Evolutionary conservation across 1,139 yeast genomes (phyloP).

Genomic region (Scheffersomyces titani): DNA sequence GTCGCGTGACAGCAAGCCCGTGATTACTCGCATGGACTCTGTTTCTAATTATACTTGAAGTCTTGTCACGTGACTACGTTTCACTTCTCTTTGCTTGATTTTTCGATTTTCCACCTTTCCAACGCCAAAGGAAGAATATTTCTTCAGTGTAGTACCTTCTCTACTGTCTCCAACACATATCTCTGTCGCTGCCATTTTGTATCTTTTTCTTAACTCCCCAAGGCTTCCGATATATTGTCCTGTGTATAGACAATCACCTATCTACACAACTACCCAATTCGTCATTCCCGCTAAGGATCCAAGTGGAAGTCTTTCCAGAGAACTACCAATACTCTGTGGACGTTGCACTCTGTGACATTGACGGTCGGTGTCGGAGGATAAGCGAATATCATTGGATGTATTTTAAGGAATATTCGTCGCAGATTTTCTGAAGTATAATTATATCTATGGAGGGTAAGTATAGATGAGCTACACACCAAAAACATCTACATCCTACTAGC

Average conservation of each 20-base stretch:
- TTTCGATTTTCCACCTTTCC: no score
- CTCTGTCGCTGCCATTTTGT: background rate
- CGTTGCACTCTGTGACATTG: background rate
- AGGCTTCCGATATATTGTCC: background rate
- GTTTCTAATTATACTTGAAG: no score
- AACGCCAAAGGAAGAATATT: no score
- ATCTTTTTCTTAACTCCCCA: background rate
- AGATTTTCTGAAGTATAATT: no score
- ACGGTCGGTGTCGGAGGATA: background rate
- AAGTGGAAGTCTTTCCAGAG: background rate
- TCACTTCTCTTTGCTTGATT: no score
- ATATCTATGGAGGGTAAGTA: no score
- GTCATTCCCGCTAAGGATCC: background rate
- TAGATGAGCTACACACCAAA: background rate
- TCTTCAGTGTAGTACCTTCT: background rate
- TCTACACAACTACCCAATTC: background rate
- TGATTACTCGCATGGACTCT: no score
- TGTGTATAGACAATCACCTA: background rate
- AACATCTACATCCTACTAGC: background rate
- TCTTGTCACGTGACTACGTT: no score
- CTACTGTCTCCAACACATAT: background rate
- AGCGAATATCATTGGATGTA: background rate
- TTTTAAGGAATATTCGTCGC: background rate
- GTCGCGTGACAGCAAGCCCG: background rate
- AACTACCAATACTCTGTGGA: background rate